Evolutionary conservation across 2,329 filamentous ascomycete species (phyloP), one percentile per base, ranked within the genome.

Genomic region (Cytospora leucostoma): DNA sequence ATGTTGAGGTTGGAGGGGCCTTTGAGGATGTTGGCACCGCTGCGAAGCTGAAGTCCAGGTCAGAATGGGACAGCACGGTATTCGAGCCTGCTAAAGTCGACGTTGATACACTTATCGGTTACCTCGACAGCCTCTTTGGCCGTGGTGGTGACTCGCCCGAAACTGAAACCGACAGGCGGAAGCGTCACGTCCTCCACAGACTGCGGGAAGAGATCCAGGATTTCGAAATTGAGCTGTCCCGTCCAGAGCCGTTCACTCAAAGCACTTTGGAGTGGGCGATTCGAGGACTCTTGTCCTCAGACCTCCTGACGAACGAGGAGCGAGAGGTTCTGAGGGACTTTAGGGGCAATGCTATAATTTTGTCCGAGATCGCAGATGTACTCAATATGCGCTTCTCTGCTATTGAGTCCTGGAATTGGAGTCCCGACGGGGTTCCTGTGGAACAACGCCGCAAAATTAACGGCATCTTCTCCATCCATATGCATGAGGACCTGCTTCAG

Each of bases 401-500:
- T 0, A 68, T 84, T 1, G 71, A 76, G 3, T 72, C 72, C 3
- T 84, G 82, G 81, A 73, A 75, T 0, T 84, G 82, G 82, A 76
- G 76, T 1, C 67, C 74, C 7, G 68, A 73, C 0, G 73, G 74
- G 4, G 75, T 83, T 0, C 70, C 71, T 0, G 69, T 82, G 0
- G 73, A 79, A 66, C 77, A 80, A 70, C 76, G 76, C 15, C 76
- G 79, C n/a, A 79, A 81, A 62, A 77, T 84, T 34, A 82, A 73
- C 15, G 80, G 80, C 0, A 72, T 78, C 32, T 83, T 81, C 67
- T 76, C 79, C 47, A 74, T 82, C n/a, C 75, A 77, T 63, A 82
- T 83, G 78, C 78, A 83, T 40, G 80, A 83, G 65, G 81, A 84
- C 37, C 74, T 82, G 0, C 74, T 83, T 1, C 79, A 83, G 59